These are phyloP conservation scores for Daldinia decipiens DNA, from an alignment of 495 filamentous ascomycete species.

Conservation along the genomic window DNA sequence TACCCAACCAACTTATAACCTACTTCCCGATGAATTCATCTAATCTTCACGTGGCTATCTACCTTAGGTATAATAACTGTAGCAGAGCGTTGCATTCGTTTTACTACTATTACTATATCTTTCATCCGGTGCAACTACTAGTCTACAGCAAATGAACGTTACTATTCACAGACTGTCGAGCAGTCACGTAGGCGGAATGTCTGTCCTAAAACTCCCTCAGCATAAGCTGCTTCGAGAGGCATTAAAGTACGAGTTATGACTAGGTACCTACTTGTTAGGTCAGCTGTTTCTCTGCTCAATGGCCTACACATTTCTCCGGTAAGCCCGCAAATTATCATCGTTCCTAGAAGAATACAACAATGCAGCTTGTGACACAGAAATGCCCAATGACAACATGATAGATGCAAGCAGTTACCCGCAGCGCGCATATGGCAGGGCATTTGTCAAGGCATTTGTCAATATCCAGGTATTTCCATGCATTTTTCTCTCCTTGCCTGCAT, in stretches of 20 bases:
- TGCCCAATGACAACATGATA: constrained; percentile 25
- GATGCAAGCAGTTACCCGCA: constrained; percentile 30
- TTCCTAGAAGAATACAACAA: constrained; percentile 8
- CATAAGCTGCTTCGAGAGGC: not conserved
- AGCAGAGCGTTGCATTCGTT: no score
- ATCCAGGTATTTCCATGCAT: not conserved
- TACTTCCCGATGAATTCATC: not conserved
- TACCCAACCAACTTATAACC: not conserved
- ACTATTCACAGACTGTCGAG: not conserved
- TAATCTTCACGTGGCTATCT: no score
- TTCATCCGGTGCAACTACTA: not conserved
- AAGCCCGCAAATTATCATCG: constrained; percentile 11
- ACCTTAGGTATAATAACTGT: no score
- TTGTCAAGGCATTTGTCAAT: constrained; percentile 15
- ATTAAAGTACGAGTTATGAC: not conserved
- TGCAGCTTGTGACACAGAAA: constrained; percentile 14
- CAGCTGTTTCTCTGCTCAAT: not conserved
- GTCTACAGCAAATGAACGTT: not conserved
- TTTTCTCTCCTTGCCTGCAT: constrained; percentile 9
- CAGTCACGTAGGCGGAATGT: not conserved
- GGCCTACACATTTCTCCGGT: not conserved
- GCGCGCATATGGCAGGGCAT: constrained; percentile 19
- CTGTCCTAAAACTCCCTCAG: not conserved
- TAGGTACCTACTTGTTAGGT: no score
- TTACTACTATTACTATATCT: not conserved